These are phyloP conservation scores for Melanogaster broomeanus DNA, from an alignment of 768 basidiomycete species.

Conservation along the genomic window DNA sequence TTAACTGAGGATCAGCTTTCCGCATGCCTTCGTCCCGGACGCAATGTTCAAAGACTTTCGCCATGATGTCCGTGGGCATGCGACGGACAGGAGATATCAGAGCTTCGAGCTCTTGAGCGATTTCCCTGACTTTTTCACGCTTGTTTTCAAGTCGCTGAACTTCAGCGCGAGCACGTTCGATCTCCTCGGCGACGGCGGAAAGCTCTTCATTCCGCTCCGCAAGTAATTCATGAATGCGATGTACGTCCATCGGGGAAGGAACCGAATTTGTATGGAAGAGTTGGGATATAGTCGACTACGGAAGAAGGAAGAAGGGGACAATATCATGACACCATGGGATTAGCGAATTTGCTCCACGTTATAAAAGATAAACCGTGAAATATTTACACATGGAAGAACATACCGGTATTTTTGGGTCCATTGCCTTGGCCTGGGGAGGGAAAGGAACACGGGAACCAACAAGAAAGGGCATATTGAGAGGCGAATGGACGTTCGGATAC, in stretches of 20 bases:
- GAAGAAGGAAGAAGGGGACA: not conserved
- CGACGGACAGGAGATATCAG: constrained; percentile 32
- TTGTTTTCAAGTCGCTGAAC: constrained; percentile 19
- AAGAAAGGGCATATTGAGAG: constrained; percentile 7
- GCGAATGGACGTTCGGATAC: not conserved
- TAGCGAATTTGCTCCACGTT: not conserved
- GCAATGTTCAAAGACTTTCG: constrained; percentile 26
- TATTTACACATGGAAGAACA: constrained; percentile 6
- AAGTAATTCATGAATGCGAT: constrained; percentile 14
- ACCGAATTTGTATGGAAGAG: constrained; percentile 31
- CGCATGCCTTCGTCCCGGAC: constrained; percentile 9
- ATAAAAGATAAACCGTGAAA: not conserved
- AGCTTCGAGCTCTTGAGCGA: constrained; percentile 28
- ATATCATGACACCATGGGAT: no score
- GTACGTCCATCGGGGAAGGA: constrained; percentile 24
- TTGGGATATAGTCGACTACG: constrained; percentile 24
- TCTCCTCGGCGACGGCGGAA: constrained; percentile 13
- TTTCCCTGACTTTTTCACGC: constrained; percentile 1
- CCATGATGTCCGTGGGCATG: constrained; percentile 33
- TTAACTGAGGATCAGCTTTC: constrained; percentile 10
- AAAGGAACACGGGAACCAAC: not conserved
- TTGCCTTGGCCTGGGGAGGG: not conserved
- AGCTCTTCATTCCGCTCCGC: constrained; percentile 16
- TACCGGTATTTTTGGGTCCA: constrained; percentile 26
- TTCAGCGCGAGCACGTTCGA: constrained; percentile 23